Base-by-base conservation (phyloP, 2,329 filamentous ascomycete species). In the Myotisia sp. region DNA sequence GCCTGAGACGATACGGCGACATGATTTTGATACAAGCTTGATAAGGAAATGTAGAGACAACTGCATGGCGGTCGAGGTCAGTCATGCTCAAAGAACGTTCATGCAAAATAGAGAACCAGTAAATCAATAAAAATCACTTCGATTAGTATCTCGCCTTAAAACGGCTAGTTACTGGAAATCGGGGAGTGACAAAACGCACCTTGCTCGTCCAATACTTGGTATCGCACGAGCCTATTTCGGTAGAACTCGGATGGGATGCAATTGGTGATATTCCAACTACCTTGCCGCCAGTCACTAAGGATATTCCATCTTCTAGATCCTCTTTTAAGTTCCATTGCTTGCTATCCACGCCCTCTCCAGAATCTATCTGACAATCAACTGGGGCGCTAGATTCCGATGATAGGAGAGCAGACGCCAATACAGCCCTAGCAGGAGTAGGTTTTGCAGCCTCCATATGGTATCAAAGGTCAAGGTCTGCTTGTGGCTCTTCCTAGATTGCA, bases 361-460 rank as follows among this genome's bases (percentile, higher is more conserved):
- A n/a, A n/a, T n/a, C n/a, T n/a, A n/a, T n/a, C n/a, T n/a, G n/a
- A n/a, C n/a, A n/a, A n/a, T n/a, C n/a, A n/a, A n/a, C n/a, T n/a
- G n/a, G n/a, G n/a, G n/a, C n/a, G n/a, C n/a, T n/a, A n/a, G n/a
- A n/a, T n/a, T n/a, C n/a, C n/a, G n/a, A n/a, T n/a, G n/a, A n/a
- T n/a, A n/a, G n/a, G 12, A 44, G 26, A n/a, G 35, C 17, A 3
- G 38, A 41, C 20, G 42, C 42, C 20, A 44, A 40, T 5, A 42
- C 32, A 8, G 42, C 29, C 5, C 21, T 34, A 7, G 40, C 38
- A 16, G 42, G 17, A 2, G 18, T 28, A n/a, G 28, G 20, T 21
- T 10, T 14, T 17, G 26, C 6, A 1, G n/a, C 19, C 22, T 20
- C 16, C 20, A 34, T 20, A n/a, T n/a, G n/a, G n/a, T n/a, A n/a